phyloP scores from a whole-genome alignment of 1,284 basidiomycete species.

The Anthracocystis setariae region DNA sequence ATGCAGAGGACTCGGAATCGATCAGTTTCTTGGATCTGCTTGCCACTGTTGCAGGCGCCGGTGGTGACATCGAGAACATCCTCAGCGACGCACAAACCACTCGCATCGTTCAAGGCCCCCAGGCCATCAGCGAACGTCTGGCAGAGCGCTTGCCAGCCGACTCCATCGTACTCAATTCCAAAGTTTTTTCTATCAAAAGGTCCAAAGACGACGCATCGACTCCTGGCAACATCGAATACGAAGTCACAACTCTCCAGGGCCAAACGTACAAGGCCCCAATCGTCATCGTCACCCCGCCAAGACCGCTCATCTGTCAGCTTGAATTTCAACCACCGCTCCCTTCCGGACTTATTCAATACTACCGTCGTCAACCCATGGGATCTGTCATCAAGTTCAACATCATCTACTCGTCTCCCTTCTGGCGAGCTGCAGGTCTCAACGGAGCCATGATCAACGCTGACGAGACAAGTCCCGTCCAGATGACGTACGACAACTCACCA shows the following conservation, averaged over 20 bases:
- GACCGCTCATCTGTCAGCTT: slow-evolving; percentile 37
- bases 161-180: slow-evolving; percentile 14
- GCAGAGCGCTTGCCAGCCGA: slow-evolving; percentile 27
- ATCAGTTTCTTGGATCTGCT: slow-evolving; percentile 47
- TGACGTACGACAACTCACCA: slow-evolving; percentile 51
- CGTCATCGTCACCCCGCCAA: slow-evolving; percentile 35
- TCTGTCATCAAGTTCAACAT: slow-evolving; percentile 47
- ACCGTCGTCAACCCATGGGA: slow-evolving; percentile 49
- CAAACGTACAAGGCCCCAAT: slow-evolving; percentile 21
- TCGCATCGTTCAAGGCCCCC: slow-evolving; percentile 36
- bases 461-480: slow-evolving; percentile 29
- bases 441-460: slow-evolving; percentile 46
- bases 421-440: slow-evolving; percentile 32
- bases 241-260: slow-evolving; percentile 25
- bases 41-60: slow-evolving; percentile 33
- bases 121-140: slow-evolving; percentile 32
- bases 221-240: slow-evolving; percentile 8
- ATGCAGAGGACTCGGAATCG: slow-evolving; percentile 40
- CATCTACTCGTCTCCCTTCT: slow-evolving; percentile 43
- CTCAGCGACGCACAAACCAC: slow-evolving; percentile 45
- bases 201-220: not conserved
- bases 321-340: slow-evolving; percentile 45
- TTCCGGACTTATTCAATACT: slow-evolving; percentile 37
- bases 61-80: slow-evolving; percentile 39
- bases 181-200: slow-evolving; percentile 18